Evolutionary conservation across 2,329 filamentous ascomycete genomes (phyloP).

Genomic region (Escovopsis sp.): DNA sequence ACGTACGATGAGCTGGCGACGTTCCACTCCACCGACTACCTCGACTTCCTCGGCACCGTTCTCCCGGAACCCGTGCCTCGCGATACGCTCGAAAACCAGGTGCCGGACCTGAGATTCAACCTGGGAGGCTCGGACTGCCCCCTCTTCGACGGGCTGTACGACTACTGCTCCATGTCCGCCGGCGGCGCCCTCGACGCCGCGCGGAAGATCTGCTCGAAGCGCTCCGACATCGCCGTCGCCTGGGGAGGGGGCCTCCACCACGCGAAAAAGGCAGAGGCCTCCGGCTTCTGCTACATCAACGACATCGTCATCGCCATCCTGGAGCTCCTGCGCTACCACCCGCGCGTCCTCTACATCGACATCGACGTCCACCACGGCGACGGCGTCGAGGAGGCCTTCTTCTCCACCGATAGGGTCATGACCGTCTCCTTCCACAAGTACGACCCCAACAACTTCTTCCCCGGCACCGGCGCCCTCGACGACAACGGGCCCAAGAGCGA

Average conservation of each 20-base stretch:
- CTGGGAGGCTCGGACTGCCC: conserved; percentile 87
- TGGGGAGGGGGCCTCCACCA: conserved; percentile 97
- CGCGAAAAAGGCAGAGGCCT: conserved; percentile 85
- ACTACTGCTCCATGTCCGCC: conserved; percentile 88
- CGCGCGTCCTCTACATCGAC: conserved; percentile 85
- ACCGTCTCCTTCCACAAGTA: conserved; percentile 96
- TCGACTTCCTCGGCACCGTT: conserved; percentile 70
- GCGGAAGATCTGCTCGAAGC: conserved; percentile 68
- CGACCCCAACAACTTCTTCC: conserved; percentile 71
- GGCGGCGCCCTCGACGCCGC: conserved; percentile 86
- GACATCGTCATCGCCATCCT: conserved; percentile 92
- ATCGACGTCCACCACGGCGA: conserved; percentile 89
- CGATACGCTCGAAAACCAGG: conserved; percentile 45
- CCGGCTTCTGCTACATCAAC: conserved; percentile 97
- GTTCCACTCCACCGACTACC: conserved; percentile 81
- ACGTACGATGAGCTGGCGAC: conserved; percentile 75
- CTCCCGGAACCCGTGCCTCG: conserved; percentile 47
- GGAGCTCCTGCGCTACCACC: conserved; percentile 66
- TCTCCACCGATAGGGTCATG: conserved; percentile 78
- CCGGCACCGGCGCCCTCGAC: conserved; percentile 74
- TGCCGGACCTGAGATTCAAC: conserved; percentile 61
- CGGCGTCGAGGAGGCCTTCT: conserved; percentile 82
- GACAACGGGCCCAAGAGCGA: conserved; percentile 74
- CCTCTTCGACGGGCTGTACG: conserved; percentile 87
- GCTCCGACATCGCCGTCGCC: conserved; percentile 92